Evolutionary conservation across 768 basidiomycete species (phyloP).

Genomic region (Pulveroboletus sp.): DNA sequence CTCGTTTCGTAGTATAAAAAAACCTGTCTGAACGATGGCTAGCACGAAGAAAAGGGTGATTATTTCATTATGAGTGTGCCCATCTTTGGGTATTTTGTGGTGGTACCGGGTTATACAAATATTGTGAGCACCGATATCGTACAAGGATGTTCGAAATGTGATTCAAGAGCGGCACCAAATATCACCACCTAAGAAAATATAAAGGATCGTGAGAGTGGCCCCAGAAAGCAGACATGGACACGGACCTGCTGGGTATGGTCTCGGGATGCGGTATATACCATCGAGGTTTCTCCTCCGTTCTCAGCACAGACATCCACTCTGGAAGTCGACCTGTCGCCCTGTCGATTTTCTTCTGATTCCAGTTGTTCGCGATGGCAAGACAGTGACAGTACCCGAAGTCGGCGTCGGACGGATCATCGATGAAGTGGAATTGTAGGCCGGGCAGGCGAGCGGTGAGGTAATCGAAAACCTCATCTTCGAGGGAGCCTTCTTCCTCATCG

Average conservation of each 20-base stretch:
- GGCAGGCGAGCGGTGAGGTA: not conserved
- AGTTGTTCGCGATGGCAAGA: not conserved
- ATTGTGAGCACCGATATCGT: too few species aligned
- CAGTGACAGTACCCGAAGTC: not conserved
- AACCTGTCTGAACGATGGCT: too few species aligned
- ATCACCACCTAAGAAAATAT: too few species aligned
- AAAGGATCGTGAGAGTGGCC: too few species aligned
- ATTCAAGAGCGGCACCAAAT: too few species aligned
- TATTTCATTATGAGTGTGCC: too few species aligned
- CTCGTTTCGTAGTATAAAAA: too few species aligned
- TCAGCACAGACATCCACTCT: not conserved
- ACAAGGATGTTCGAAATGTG: too few species aligned
- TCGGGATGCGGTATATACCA: not conserved
- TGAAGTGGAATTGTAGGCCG: not conserved
- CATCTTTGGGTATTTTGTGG: too few species aligned
- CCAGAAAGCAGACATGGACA: too few species aligned
- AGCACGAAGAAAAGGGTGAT: too few species aligned
- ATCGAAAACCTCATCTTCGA: not conserved
- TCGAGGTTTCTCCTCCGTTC: not conserved
- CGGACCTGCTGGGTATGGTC: not conserved
- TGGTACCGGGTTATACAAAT: too few species aligned
- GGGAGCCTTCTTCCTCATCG: not conserved
- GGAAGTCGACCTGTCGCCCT: not conserved
- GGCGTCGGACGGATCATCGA: not conserved
- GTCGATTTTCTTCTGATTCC: not conserved